Evolutionary conservation across 495 filamentous ascomycete species (phyloP).

Genomic region (Xanthoparmelia taractica): DNA sequence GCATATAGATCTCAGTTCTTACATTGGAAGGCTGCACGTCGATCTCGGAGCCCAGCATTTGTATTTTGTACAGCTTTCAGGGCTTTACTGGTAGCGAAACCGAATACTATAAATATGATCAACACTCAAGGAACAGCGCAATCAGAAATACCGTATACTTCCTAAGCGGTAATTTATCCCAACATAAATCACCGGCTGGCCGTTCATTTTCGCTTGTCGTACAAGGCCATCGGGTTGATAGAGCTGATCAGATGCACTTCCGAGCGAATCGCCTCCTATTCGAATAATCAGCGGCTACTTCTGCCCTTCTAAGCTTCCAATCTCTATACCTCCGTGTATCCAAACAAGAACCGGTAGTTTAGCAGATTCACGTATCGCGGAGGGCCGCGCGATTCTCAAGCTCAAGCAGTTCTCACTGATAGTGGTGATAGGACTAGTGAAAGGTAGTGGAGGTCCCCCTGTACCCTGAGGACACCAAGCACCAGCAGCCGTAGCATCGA

Average conservation of each 20-base stretch:
- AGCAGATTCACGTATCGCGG: constrained; percentile 17
- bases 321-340: too few relatives aligned
- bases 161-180: constrained; percentile 41
- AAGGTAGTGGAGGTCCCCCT: constrained; percentile 27
- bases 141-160: constrained; percentile 28
- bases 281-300: not conserved
- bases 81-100: constrained; percentile 28
- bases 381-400: constrained; percentile 32
- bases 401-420: constrained; percentile 39
- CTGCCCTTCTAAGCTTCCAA: too few relatives aligned
- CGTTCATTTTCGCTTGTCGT: constrained; percentile 31
- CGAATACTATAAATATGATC: constrained; percentile 17
- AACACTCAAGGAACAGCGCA: not conserved
- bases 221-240: constrained; percentile 38
- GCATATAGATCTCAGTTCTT: not conserved
- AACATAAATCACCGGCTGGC: constrained; percentile 35
- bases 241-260: constrained; percentile 33
- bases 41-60: constrained; percentile 30
- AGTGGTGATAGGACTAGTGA: constrained; percentile 31
- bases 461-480: constrained; percentile 38
- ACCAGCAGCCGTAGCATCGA: constrained; percentile 37
- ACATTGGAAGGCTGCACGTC: constrained; percentile 31
- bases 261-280: constrained; percentile 32
- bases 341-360: constrained; percentile 36
- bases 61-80: constrained; percentile 21